Evolutionary conservation across 768 basidiomycete genomes (phyloP), one percentile per base, ranked within the genome.

Genomic region (Collybia sp.): DNA sequence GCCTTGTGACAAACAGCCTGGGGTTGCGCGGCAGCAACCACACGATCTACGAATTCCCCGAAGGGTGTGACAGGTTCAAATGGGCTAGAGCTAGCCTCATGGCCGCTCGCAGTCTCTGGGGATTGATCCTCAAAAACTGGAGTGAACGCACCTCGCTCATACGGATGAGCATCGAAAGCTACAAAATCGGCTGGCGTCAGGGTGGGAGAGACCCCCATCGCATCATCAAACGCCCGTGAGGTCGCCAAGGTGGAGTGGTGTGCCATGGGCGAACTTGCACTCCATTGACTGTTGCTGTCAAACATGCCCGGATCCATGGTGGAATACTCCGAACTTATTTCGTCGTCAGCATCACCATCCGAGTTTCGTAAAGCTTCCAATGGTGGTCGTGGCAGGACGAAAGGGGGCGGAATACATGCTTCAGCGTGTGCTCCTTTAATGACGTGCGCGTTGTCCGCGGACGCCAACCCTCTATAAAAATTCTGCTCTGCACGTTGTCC

Each of bases 351-450:
- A 47, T 71, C 71, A 30, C 60, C 68, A 35, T 64, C 66, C 46
- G 40, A 18, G 47, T 49, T 53, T 40, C 54, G 50, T 44, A 42
- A 51, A 48, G 50, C 48, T 30, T 43, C 52, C 51, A 53, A 51
- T 42, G 52, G 47, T 34, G 49, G 47, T 33, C 50, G 53, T 17
- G 61, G 49, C 49, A 67, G 50, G 53, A 63, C 60, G 53, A 60
- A 63, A 62, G 72, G 67, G 86, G 87, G 87, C 84, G 85, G 84
- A 82, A 82, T 76, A 73, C 83, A 82, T 81, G 83, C 82, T 78
- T 88, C 75, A 78, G 83, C 84, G 82, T 70, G 83, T 66, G 76
- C 60, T 80, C 86, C 86, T 86, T 88, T 88, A 85, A 85, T 87
- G 71, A 80, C 83, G 60, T 76, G 63, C 71, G 83, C 83, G 86